Evolutionary conservation across 371 early-diverging fungal species (phyloP).

Genomic region (Cokeromyces recurvatus): DNA sequence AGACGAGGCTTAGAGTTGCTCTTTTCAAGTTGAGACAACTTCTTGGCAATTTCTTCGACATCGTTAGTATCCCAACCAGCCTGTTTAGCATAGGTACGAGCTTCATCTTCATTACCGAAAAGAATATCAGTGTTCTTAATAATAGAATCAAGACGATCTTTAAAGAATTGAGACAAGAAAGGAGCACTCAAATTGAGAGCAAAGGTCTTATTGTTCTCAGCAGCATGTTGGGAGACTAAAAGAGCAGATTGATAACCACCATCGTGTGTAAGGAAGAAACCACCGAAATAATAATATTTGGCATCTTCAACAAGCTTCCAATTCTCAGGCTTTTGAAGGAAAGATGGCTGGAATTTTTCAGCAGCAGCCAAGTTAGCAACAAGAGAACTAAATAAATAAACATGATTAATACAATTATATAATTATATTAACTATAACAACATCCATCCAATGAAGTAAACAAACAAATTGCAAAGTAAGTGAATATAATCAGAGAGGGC

Average conservation of each 20-base stretch:
- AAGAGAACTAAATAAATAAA: constrained; percentile 54
- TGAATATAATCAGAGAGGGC: constrained; percentile 4
- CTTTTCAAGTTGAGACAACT: constrained; percentile 82
- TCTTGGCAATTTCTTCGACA: constrained; percentile 75
- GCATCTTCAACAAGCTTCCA: constrained; percentile 88
- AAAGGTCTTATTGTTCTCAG: constrained; percentile 66
- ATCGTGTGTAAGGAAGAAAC: constrained; percentile 89
- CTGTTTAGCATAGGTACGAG: constrained; percentile 74
- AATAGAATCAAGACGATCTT: constrained; percentile 68
- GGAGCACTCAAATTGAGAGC: constrained; percentile 94
- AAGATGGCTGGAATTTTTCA: constrained; percentile 77
- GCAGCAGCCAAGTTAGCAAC: constrained; percentile 93
- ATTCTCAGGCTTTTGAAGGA: constrained; percentile 71
- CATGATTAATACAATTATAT: background rate
- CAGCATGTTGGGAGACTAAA: constrained; percentile 85
- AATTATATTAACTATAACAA: no score
- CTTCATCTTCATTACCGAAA: constrained; percentile 96
- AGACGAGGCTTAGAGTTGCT: constrained; percentile 71
- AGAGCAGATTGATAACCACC: constrained; percentile 63
- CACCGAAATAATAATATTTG: constrained; percentile 85
- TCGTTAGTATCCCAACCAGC: constrained; percentile 66
- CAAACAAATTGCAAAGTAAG: no score
- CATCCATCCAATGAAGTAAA: background rate
- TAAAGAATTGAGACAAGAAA: constrained; percentile 93
- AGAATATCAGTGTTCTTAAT: constrained; percentile 85